These are phyloP conservation scores for Dendryphion nanum DNA, from an alignment of 2,329 filamentous ascomycete species.

Conservation along the genomic window DNA sequence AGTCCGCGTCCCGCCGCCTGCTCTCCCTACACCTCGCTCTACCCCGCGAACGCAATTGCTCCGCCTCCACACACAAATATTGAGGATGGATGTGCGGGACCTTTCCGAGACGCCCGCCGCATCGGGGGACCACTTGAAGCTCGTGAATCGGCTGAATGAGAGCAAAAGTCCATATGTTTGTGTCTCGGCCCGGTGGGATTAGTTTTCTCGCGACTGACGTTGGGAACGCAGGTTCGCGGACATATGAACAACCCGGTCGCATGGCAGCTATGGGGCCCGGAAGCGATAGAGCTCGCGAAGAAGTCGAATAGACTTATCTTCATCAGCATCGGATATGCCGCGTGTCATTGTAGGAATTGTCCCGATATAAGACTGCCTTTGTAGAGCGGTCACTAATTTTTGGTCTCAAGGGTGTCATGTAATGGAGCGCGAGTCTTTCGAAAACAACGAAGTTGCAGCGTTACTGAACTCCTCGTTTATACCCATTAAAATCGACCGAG, in stretches of 20 bases:
- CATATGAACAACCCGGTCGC: slow-evolving; percentile 80
- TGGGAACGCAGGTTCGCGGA: slow-evolving; percentile 57
- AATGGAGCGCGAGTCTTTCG: slow-evolving; percentile 90
- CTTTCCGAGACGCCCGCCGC: slow-evolving; percentile 11
- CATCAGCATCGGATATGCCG: slow-evolving; percentile 89
- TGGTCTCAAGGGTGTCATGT: slow-evolving; percentile 71
- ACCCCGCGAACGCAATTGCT: slow-evolving; percentile 19
- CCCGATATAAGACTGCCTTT: slow-evolving; percentile 3
- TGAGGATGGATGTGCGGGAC: slow-evolving; percentile 31
- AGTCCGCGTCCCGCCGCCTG: neutral
- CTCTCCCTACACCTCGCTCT: neutral
- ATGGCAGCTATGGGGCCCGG: slow-evolving; percentile 86
- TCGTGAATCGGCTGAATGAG: slow-evolving; percentile 58
- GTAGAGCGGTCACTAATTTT: neutral
- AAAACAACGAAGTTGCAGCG: slow-evolving; percentile 73
- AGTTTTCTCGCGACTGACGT: neutral
- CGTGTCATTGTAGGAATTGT: slow-evolving; percentile 77
- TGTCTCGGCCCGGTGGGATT: slow-evolving; percentile 7
- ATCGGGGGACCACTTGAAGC: slow-evolving; percentile 28
- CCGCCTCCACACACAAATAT: slow-evolving; percentile 22
- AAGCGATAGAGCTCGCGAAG: slow-evolving; percentile 73
- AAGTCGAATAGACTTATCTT: slow-evolving; percentile 86
- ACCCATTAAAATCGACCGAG: slow-evolving; percentile 87
- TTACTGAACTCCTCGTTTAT: slow-evolving; percentile 86
- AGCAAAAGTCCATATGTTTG: slow-evolving; percentile 67